Evolutionary conservation across 371 early-diverging fungal genomes (phyloP).

Genomic region (Vairimorpha necatrix): DNA sequence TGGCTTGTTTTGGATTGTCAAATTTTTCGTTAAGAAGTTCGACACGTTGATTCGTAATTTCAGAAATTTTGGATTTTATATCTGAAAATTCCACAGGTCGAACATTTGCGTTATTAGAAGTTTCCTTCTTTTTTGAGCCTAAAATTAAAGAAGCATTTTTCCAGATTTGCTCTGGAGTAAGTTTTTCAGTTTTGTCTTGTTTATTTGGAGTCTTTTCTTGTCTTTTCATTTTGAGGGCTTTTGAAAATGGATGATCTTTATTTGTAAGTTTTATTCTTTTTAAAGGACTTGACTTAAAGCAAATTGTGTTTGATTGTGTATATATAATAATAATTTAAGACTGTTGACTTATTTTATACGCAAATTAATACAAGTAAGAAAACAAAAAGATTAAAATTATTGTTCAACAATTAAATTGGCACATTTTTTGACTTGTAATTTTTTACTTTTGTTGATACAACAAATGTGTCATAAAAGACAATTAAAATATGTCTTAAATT

Average conservation of each 20-base stretch:
- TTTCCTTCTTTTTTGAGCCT: slow-evolving; percentile 41
- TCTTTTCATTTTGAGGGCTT: slow-evolving; percentile 6
- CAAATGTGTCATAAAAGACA: too few species aligned
- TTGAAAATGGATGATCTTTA: too few species aligned
- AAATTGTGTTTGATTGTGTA: background rate
- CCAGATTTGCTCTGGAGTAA: slow-evolving; percentile 50
- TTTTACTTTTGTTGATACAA: too few species aligned
- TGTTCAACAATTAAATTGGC: too few species aligned
- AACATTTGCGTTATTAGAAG: background rate
- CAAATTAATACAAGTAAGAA: too few species aligned
- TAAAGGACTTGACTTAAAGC: background rate
- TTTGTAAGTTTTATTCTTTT: slow-evolving; percentile 8
- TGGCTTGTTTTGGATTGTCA: background rate
- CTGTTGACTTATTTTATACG: too few species aligned
- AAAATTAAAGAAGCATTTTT: slow-evolving; percentile 44
- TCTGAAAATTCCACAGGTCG: slow-evolving; percentile 22
- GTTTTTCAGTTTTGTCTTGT: slow-evolving; percentile 17
- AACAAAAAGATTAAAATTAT: too few species aligned
- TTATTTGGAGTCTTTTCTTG: background rate
- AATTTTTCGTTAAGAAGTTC: background rate
- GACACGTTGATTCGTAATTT: slow-evolving; percentile 28
- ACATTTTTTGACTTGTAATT: too few species aligned
- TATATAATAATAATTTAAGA: too few species aligned
- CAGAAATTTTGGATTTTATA: slow-evolving; percentile 22
- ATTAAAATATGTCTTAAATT: too few species aligned